phyloP scores from a whole-genome alignment of 2,329 filamentous ascomycete genomes.

The Cercospora berteroae region DNA sequence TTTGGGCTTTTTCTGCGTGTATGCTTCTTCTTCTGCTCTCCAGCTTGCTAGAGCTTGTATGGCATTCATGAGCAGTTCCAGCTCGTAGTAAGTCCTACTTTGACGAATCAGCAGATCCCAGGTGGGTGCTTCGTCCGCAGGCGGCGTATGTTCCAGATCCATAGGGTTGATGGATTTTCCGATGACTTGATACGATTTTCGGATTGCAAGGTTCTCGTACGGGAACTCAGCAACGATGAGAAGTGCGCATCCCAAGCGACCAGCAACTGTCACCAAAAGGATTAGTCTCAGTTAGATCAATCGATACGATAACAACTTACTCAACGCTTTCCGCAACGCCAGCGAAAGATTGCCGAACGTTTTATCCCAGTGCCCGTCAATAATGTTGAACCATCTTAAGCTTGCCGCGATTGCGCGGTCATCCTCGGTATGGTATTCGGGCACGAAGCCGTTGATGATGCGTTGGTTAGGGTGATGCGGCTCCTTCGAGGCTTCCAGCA shows the following conservation, averaged over 20 bases:
- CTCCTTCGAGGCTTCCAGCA: constrained; percentile 54
- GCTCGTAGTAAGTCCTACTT: constrained; percentile 43
- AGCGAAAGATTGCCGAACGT: constrained; percentile 67
- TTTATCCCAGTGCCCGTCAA: constrained; percentile 69
- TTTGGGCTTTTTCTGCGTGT: constrained; percentile 31
- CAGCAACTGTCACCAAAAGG: constrained; percentile 38
- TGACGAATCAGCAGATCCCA: constrained; percentile 31
- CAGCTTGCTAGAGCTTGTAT: constrained; percentile 46
- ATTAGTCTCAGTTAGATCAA: constrained; percentile 20
- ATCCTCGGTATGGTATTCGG: constrained; percentile 54
- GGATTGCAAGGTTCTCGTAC: constrained; percentile 46
- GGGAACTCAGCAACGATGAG: constrained; percentile 53
- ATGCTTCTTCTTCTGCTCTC: constrained; percentile 43
- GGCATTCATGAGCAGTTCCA: constrained; percentile 45
- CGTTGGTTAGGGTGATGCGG: constrained; percentile 54
- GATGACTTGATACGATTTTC: constrained; percentile 44
- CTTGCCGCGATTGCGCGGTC: constrained; percentile 75
- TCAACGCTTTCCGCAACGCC: constrained; percentile 79
- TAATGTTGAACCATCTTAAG: constrained; percentile 79
- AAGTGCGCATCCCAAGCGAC: constrained; percentile 56
- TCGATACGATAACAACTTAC: constrained; percentile 55
- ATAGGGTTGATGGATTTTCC: constrained; percentile 43
- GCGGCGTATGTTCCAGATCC: constrained; percentile 25
- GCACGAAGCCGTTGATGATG: constrained; percentile 69
- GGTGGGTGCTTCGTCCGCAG: constrained; percentile 21